Evolutionary conservation across 2,329 filamentous ascomycete genomes (phyloP).

Genomic region (Paracoccidioides brasiliensis): DNA sequence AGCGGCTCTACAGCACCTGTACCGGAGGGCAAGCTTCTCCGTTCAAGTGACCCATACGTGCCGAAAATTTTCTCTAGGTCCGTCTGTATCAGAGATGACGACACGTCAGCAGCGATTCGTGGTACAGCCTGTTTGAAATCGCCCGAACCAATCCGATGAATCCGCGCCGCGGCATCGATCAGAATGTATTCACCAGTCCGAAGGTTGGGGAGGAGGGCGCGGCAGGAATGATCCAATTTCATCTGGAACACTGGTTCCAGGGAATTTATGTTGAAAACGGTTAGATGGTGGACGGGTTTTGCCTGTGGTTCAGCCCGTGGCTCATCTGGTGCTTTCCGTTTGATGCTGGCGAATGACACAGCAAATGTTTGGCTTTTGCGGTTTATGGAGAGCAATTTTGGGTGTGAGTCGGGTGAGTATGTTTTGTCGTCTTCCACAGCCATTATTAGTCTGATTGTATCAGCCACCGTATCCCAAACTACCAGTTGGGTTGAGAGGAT

Average conservation of each 20-base stretch:
- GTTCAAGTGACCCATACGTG: constrained; percentile 1
- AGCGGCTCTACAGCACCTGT: neutral
- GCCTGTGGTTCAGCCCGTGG: constrained; percentile 21
- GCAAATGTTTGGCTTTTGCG: constrained; percentile 51
- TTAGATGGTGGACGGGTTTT: constrained; percentile 37
- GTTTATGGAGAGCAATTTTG: constrained; percentile 52
- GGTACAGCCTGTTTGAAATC: constrained; percentile 15
- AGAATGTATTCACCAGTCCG: constrained; percentile 59
- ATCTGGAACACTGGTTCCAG: constrained; percentile 46
- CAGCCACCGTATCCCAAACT: constrained; percentile 74
- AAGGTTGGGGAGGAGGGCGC: constrained; percentile 52
- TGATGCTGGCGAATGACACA: constrained; percentile 38
- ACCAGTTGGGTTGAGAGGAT: constrained; percentile 59
- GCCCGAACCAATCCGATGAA: constrained; percentile 37
- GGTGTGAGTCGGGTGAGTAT: constrained; percentile 4
- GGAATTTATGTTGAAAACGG: constrained; percentile 53
- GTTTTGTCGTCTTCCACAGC: constrained; percentile 32
- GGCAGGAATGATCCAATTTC: constrained; percentile 44
- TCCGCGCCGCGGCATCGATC: constrained; percentile 61
- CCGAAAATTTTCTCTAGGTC: constrained; percentile 26
- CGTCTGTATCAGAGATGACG: constrained; percentile 16
- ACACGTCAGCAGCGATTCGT: constrained; percentile 12
- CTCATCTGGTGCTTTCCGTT: neutral
- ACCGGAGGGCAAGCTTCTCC: neutral
- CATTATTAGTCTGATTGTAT: constrained; percentile 57